Conservation (phyloP, 768 basidiomycete genomes). For the Chalciporus pseudorubinellus region DNA sequence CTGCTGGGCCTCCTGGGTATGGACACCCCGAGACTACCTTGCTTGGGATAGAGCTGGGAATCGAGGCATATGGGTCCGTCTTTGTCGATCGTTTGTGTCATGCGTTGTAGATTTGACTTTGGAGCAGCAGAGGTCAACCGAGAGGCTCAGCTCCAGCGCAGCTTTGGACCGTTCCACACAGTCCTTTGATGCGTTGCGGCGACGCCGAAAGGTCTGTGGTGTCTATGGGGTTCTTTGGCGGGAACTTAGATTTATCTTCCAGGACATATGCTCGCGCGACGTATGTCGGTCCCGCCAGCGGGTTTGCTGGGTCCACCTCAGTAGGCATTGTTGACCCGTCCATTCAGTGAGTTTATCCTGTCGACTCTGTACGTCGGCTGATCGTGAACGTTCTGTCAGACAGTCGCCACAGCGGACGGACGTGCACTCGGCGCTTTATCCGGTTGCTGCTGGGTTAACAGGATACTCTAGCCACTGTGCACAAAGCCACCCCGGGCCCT, state of each 20-base stretch:
- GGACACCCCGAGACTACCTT: no score
- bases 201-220: conserved; percentile 6
- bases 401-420: neutral
- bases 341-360: neutral
- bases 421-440: neutral
- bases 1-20: neutral
- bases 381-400: neutral
- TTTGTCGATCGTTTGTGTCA: no score
- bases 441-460: neutral
- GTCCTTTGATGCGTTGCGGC: neutral
- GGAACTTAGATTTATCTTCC: neutral
- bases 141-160: neutral
- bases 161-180: conserved; percentile 1
- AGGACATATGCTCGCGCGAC: conserved; percentile 2
- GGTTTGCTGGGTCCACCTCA: neutral
- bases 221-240: neutral
- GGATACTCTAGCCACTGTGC: neutral
- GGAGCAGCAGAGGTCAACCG: no score
- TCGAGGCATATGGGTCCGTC: no score
- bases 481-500: neutral
- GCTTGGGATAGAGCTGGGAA: no score
- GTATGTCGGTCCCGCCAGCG: neutral
- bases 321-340: neutral
- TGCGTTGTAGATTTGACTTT: neutral
- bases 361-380: neutral